phyloP scores from a whole-genome alignment of 768 basidiomycete species.

The Leccinum incarnatum region DNA sequence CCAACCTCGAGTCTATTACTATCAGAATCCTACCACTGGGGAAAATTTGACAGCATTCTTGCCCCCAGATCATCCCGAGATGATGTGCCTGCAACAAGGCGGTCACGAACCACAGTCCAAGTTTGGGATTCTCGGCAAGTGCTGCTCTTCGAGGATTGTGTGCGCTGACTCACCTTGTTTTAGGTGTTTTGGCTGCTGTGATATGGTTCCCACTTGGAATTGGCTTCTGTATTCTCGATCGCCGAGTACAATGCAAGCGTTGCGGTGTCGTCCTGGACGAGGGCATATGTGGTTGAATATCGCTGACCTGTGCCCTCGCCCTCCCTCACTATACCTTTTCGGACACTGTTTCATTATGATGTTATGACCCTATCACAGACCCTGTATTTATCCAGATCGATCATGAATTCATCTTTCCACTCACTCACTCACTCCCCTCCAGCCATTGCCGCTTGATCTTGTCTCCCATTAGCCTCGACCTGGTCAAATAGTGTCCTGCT shows the following conservation, averaged over 20 bases:
- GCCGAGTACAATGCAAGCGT: slow-evolving; percentile 60
- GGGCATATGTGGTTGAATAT: slow-evolving; percentile 32
- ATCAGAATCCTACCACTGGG: slow-evolving; percentile 59
- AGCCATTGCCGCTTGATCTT: not conserved
- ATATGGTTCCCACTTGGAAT: slow-evolving; percentile 87
- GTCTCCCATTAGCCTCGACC: not conserved
- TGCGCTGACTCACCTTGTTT: not conserved
- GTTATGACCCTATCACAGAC: not conserved
- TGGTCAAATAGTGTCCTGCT: too few species aligned
- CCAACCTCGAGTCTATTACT: slow-evolving; percentile 61
- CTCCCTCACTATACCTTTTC: not conserved
- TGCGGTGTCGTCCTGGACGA: slow-evolving; percentile 41
- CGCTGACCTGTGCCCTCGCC: not conserved
- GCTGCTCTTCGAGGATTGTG: not conserved
- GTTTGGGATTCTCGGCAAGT: slow-evolving; percentile 69
- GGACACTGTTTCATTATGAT: slow-evolving; percentile 1
- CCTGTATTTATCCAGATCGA: slow-evolving; percentile 16
- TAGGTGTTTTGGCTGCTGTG: slow-evolving; percentile 77
- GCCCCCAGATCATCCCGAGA: slow-evolving; percentile 78
- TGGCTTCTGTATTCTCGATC: slow-evolving; percentile 73
- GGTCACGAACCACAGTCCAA: slow-evolving; percentile 59
- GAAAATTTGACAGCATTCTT: slow-evolving; percentile 59
- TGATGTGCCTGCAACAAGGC: slow-evolving; percentile 80
- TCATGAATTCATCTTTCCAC: not conserved
- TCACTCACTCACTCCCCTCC: not conserved